Evolutionary conservation across 1,284 basidiomycete genomes (phyloP).

Genomic region (Trichosporon faecale): DNA sequence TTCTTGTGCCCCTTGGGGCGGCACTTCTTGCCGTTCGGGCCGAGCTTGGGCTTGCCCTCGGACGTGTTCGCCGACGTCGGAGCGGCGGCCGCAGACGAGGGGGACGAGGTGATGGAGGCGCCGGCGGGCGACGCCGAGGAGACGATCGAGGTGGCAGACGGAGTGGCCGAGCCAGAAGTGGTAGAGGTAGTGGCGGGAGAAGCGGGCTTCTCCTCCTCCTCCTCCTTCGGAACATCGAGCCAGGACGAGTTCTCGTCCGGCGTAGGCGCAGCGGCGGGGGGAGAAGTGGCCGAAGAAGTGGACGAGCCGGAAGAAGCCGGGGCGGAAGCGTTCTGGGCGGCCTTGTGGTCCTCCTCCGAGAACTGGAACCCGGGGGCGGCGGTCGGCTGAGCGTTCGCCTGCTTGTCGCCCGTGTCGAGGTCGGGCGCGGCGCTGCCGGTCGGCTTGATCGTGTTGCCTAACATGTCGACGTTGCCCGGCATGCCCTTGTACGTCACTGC

Average conservation of each 20-base stretch:
- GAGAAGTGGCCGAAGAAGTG: background rate
- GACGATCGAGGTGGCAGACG: background rate
- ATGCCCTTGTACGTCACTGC: background rate
- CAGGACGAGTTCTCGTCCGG: background rate
- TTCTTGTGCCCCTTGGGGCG: constrained; percentile 1
- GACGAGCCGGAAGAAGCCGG: background rate
- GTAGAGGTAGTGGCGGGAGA: too few relatives aligned
- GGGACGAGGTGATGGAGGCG: background rate
- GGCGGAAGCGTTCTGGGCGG: background rate
- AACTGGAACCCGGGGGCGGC: background rate
- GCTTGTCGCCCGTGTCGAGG: background rate
- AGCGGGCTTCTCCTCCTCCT: background rate
- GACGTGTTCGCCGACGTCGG: background rate
- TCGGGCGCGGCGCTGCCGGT: background rate
- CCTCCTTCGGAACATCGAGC: background rate
- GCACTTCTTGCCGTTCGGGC: constrained; percentile 5
- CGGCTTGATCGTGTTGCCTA: background rate
- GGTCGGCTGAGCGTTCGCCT: background rate
- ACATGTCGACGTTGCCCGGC: background rate
- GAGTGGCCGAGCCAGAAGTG: too few relatives aligned
- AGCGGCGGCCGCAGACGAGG: background rate
- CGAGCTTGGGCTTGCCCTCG: background rate
- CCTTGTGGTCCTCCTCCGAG: background rate
- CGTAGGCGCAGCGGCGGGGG: background rate
- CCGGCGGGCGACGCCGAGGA: too few relatives aligned